Evolutionary conservation across 2,329 filamentous ascomycete species (phyloP).

Genomic region (Fusarium clavum): DNA sequence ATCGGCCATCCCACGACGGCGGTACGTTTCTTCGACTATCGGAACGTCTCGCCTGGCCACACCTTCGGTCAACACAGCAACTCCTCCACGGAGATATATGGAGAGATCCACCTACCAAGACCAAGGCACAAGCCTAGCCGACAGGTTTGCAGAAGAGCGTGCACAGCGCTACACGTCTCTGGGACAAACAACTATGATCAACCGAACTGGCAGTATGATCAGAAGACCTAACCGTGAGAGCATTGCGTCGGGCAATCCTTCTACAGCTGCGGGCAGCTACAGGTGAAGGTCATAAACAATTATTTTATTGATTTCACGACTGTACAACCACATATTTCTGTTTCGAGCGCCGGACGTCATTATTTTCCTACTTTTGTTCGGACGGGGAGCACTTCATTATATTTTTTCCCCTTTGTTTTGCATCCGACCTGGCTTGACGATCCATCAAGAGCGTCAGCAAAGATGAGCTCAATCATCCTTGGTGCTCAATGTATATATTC

Average conservation of each 20-base stretch:
- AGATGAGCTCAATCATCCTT: slow-evolving; percentile 22
- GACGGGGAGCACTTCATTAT: slow-evolving; percentile 28
- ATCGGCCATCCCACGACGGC: slow-evolving; percentile 62
- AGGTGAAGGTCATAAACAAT: slow-evolving; percentile 55
- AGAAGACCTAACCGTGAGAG: slow-evolving; percentile 58
- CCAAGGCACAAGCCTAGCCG: slow-evolving; percentile 47
- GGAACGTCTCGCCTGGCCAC: slow-evolving; percentile 59
- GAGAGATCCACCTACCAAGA: slow-evolving; percentile 57
- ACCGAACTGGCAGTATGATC: slow-evolving; percentile 60
- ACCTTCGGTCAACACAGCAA: slow-evolving; percentile 53
- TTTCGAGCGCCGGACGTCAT: slow-evolving; percentile 49
- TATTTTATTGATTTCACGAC: slow-evolving; percentile 44
- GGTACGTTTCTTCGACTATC: slow-evolving; percentile 62
- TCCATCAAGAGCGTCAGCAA: slow-evolving; percentile 37
- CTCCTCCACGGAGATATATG: slow-evolving; percentile 60
- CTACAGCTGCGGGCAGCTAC: slow-evolving; percentile 57
- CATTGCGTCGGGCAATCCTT: slow-evolving; percentile 50
- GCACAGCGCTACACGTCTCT: slow-evolving; percentile 57
- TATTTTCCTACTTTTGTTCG: slow-evolving; percentile 48
- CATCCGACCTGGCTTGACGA: slow-evolving; percentile 40
- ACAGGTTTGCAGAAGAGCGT: slow-evolving; percentile 44
- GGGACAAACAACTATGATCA: slow-evolving; percentile 56
- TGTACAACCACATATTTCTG: slow-evolving; percentile 43
- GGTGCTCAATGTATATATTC: slow-evolving; percentile 34
- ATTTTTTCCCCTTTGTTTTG: slow-evolving; percentile 25